Evolutionary conservation across 2,329 filamentous ascomycete species (phyloP), one percentile per base, ranked within the genome.

Genomic region (Stagonosporopsis rhizophila): DNA sequence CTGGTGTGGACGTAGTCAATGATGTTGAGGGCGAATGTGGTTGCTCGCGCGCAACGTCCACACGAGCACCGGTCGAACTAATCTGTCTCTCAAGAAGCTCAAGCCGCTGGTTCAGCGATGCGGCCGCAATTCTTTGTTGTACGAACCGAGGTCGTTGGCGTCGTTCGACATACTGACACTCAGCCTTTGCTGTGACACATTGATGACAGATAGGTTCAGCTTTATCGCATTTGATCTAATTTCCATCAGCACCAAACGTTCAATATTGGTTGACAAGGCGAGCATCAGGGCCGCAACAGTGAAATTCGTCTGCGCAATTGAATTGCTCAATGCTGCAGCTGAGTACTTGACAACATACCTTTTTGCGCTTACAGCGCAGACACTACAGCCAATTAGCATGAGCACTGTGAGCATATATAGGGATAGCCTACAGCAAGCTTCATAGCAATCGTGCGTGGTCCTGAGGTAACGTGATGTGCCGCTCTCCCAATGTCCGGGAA

Each of bases 91-190:
- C 70, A 3, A 73, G 59, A 30, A 59, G 47, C 38, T 71, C 64
- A 19, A 72, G 53, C 27, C 70, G 55, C 23, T 65, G 55, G 34
- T 48, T 69, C 19, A 72, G 39, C 15, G 67, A 56, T 14, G 60
- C 53, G 2, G 70, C 64, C 11, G 56, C 60, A 28, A 53, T 51
- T 38, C 64, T 66, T 23, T 67, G 62, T 44, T 71, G 66, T 23
- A 61, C 61, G 23, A 67, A 39, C 14, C 68, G 62, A 38, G 65
- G 64, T 23, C 69, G 55, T 58, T 70, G 62, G 17, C 64, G 56
- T n/a, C 70, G 60, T 39, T 67, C 68, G 14, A 71, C 60, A 56
- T 72, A 72, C 30, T 67, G 57, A 44, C 70, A 72, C 27, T 70
- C 67, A 22, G 52, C 45, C 9, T 59, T 61, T 12, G 67, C 65